Base-by-base conservation (phyloP, 352 stramenopile genomes). In the Phytophthora multivora region DNA sequence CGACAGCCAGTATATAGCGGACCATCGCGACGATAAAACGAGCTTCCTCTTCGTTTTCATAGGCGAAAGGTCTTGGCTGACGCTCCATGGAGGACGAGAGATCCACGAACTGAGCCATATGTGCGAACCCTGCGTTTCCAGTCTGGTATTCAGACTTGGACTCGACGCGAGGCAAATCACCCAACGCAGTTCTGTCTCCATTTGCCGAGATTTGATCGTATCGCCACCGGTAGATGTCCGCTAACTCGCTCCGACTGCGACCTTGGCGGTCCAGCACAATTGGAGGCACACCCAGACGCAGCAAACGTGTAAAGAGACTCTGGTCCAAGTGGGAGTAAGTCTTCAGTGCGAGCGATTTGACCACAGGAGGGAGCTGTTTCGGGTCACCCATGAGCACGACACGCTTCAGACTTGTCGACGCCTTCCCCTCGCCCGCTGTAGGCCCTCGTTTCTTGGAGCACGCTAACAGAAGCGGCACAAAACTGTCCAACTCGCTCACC, bases 341-440 rank as follows among this genome's bases (percentile, higher is more conserved):
- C 41, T 88, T 82, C 51, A 99, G 89, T 11, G 86, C 78, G 16
- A 71, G 57, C 51, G 96, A 93, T 54, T 97, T 89, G 0, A 98
- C 86, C 8, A 98, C 85, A 9, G 96, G 96, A 36, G 94, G 89
- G 5, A 98, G 75, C 71, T 98, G 90, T 49, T 97, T 79, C 49
- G 96, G 71, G 75, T 99, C 96, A 13, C 97, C 97, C 45, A 99
- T 88, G 13, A 99, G 79, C 41, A 98, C 91, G 5, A 99, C 75
- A 51, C 97, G 83, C 63, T 99, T 98, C 16, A 99, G 75, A 7
- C 55, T n/a, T 50, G 63, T 58, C 4, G 40, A 42, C 11, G 21
- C 55, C 2, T 56, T 64, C 9, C 21, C 45, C 26, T 47, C 30
- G 23, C 33, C 50, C 23, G 36, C 15, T 16, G 16, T 45, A 16